These are phyloP conservation scores for Amaranthus cruentus DNA, from an alignment of 148 eudicot species.

Conservation along the genomic window DNA sequence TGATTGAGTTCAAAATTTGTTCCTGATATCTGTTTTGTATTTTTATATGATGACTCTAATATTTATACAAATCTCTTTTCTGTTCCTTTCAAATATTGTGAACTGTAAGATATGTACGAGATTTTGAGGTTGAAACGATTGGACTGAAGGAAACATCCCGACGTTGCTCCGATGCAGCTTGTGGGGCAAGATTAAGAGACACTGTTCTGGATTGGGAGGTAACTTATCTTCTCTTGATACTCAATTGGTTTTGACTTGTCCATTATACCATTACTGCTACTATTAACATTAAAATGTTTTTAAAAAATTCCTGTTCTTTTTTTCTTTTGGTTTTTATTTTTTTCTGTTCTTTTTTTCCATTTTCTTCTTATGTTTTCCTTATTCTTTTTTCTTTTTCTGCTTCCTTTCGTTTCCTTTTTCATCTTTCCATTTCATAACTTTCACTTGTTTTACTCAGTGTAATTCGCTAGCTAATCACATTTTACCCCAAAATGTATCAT, in stretches of 20 bases:
- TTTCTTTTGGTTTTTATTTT: too few species aligned
- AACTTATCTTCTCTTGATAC: constrained; percentile 16
- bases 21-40: neutral
- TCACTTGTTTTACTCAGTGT: too few species aligned
- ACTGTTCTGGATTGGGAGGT: constrained; percentile 99
- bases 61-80: constrained; percentile 9
- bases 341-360: too few species aligned
- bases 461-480: too few species aligned
- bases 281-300: too few species aligned
- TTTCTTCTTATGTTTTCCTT: too few species aligned
- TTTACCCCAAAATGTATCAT: too few species aligned
- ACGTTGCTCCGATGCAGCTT: constrained; percentile 54
- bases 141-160: constrained; percentile 90
- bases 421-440: too few species aligned
- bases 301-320: too few species aligned
- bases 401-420: too few species aligned
- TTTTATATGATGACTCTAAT: neutral
- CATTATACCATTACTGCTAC: too few species aligned
- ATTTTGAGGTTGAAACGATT: constrained; percentile 92
- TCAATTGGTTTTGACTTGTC: neutral
- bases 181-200: constrained; percentile 72
- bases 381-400: too few species aligned
- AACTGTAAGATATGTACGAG: constrained; percentile 74
- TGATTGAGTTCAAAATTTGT: neutral
- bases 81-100: constrained; percentile 9